Evolutionary conservation across 2,329 filamentous ascomycete species (phyloP), one percentile per base, ranked within the genome.

Genomic region (Pseudofabraea citricarpa): DNA sequence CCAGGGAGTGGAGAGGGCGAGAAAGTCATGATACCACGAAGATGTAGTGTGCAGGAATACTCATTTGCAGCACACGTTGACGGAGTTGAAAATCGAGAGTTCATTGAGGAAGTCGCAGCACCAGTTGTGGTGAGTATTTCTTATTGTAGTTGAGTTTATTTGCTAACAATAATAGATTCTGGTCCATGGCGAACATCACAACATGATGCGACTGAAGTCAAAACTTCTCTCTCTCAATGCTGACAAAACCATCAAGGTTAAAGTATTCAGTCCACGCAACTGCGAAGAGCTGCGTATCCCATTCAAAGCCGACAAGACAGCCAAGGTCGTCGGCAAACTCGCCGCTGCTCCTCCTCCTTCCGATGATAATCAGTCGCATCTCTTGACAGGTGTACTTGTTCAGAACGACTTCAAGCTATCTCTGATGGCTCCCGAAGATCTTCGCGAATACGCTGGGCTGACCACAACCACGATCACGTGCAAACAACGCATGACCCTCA

Each of bases 321-420:
- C 90, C 54, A 95, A 95, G 64, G 93, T 98, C 0, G 93, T 98
- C 6, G 93, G 93, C 53, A 91, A 90, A 62, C 77, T 98, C 10
- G 93, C 93, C 6, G 79, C 89, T 23, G 82, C 91, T 38, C 76
- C 85, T 2, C 87, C 87, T 3, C 57, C 53, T 23, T 63, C 66
- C 26, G 67, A 74, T n/a, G 63, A 69, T 5, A 67, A 70, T 19
- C 69, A 70, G 12, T 61, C 66, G 1, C 72, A 77, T 43, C 72
- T 97, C 33, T 79, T 98, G 55, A 87, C 85, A 1, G 93, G 93
- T 21, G 93, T 98, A 0, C 74, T 98, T 13, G 90, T 98, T 6
- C 91, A 97, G 56, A 97, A 95, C 62, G 93, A 96, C 63, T 97
- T 98, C 66, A 95, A 97, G 64, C 80, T 98, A 60, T 94, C 87